Conservation (phyloP, 805 yeast species). For the Ogataea minuta region DNA sequence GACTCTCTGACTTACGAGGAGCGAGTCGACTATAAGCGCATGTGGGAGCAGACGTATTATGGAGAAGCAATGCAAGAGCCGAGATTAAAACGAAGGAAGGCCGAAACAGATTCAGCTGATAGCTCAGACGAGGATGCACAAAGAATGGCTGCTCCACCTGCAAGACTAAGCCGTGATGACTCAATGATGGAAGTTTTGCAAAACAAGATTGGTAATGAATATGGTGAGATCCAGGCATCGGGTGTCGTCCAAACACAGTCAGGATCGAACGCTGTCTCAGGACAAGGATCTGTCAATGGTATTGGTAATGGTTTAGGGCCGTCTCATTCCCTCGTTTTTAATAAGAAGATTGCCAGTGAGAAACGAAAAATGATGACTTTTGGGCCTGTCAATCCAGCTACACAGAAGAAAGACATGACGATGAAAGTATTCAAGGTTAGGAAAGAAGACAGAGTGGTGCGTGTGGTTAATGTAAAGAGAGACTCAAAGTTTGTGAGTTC, state of each 20-base stretch:
- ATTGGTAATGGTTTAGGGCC: constrained; percentile 58
- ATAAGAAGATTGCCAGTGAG: constrained; percentile 44
- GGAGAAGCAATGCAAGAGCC: constrained; percentile 7
- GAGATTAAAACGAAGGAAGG: constrained; percentile 9
- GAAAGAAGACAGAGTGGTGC: constrained; percentile 23
- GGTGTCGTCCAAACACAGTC: constrained; percentile 46
- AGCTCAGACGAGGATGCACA: not conserved
- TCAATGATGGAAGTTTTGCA: constrained; percentile 21
- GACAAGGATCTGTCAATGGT: constrained; percentile 12
- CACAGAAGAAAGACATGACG: constrained; percentile 7
- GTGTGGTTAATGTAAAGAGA: constrained; percentile 21
- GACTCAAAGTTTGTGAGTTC: constrained; percentile 21
- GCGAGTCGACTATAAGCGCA: constrained; percentile 21
- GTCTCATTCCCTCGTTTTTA: constrained; percentile 53
- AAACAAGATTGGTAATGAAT: constrained; percentile 34
- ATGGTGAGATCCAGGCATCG: constrained; percentile 59
- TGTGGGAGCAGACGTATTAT: constrained; percentile 24
- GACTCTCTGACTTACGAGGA: constrained; percentile 22
- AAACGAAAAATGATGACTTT: constrained; percentile 38
- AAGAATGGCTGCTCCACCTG: constrained; percentile 23
- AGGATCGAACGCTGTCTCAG: constrained; percentile 28
- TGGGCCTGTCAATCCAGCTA: constrained; percentile 16
- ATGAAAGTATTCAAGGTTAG: constrained; percentile 22
- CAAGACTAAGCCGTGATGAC: constrained; percentile 25
- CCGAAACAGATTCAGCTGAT: not conserved